A percentile compares a stretch with the other conserved stretches of the same genome.
phyloP scores from a whole-genome alignment of 148 eudicot genomes.

The Chenopodium quinoa region DNA sequence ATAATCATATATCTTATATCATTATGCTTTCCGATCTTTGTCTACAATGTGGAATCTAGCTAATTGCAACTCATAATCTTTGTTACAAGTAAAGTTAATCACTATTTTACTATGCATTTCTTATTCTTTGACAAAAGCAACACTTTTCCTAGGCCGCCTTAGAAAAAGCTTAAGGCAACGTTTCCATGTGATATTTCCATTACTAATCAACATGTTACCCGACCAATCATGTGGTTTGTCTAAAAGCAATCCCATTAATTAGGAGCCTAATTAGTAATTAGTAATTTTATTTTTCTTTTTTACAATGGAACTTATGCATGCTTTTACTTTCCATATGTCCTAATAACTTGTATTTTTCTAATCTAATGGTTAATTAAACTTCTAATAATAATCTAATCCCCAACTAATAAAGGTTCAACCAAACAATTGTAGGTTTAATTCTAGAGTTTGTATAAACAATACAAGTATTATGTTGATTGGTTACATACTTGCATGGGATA shows the following conservation, averaged over 20 bases:
- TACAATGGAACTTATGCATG: no score
- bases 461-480: background rate
- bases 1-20: background rate
- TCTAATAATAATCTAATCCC: no score
- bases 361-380: no score
- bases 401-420: background rate
- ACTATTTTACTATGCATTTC: no score
- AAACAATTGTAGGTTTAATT: background rate
- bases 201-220: constrained; percentile 15
- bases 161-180: constrained; percentile 9
- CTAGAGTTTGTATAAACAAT: background rate
- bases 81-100: constrained; percentile 3
- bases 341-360: no score
- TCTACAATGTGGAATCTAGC: constrained; percentile 12
- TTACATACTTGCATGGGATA: constrained; percentile 21
- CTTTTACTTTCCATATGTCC: no score
- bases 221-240: constrained; percentile 5
- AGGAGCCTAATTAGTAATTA: constrained; percentile 7
- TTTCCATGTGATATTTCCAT: constrained; percentile 2
- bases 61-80: constrained; percentile 14
- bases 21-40: background rate
- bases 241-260: constrained; percentile 13
- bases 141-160: background rate
- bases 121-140: background rate
- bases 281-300: no score